Evolutionary conservation across 1,139 yeast genomes (phyloP), one percentile per base, ranked within the genome.

Genomic region (Hansenula lynferdii): DNA sequence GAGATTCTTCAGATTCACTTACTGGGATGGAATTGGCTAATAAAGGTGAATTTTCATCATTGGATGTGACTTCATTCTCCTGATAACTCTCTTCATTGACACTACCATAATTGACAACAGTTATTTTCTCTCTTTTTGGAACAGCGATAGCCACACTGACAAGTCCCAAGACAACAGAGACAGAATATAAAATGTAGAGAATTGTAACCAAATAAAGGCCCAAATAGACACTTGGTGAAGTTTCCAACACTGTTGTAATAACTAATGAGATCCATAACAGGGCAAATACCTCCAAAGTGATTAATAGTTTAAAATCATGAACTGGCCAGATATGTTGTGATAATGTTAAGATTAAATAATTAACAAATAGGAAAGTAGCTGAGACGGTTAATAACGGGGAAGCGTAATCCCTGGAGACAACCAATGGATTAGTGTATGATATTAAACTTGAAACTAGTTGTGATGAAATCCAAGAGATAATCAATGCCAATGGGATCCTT

Each of bases 301-400:
- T 69, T 30, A 83, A 66, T 43, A 85, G 70, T 57, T 86, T 87
- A 51, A 84, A 87, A 55, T 64, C 94, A 49, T 80, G 84, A 24
- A 79, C 75, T 8, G 84, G 80, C 49, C 73, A 70, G 33, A 72
- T 53, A 42, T 67, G 64, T 36, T 70, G 69, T 43, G 77, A 69
- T 14, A 74, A 47, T 23, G 81, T 77, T 49, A 85, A 63, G 19
- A 82, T 43, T 4, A 72, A 32, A 52, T 80, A 83, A 51, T 81
- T 82, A 34, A 70, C 42, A 23, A 85, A 56, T 28, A 81, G 48
- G 48, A 79, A 77, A 8, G 69, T 55, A 1, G 72, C 55, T 1
- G 66, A 45, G 5, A 72, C 49, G 0, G 78, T 64, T 24, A 78
- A 43, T 19, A 80, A 57, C 1, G 80, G 76, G 1, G 77, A 59